Conservation (phyloP, 129 eudicot genomes). For the Tagetes erecta region DNA sequence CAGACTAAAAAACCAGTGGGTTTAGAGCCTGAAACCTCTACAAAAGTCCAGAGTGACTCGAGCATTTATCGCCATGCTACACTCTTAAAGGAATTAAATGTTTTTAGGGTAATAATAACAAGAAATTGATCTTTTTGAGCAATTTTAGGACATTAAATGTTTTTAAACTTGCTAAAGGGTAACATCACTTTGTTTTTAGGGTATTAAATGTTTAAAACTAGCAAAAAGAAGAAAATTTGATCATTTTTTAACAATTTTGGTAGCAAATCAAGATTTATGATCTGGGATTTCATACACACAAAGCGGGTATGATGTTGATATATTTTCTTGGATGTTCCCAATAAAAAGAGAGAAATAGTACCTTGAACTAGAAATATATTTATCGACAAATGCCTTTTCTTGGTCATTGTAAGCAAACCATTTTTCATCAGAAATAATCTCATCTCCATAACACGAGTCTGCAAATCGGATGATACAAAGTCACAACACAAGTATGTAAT, state of each 20-base stretch:
- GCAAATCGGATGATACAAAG: slow-evolving; percentile 13
- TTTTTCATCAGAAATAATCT: slow-evolving; percentile 28
- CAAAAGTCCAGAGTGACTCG: neutral
- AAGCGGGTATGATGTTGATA: slow-evolving; percentile 2
- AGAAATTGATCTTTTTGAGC: too few relatives aligned
- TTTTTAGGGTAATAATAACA: too few relatives aligned
- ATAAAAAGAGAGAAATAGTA: neutral
- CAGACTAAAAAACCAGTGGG: neutral
- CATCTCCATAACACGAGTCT: slow-evolving; percentile 36
- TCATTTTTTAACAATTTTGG: neutral
- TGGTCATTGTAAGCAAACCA: slow-evolving; percentile 46
- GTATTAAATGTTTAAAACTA: neutral
- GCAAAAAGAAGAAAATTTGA: neutral
- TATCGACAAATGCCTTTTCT: slow-evolving; percentile 39
- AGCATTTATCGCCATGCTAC: neutral
- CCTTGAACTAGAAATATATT: slow-evolving; percentile 41
- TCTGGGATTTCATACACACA: slow-evolving; percentile 15
- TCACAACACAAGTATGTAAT: neutral
- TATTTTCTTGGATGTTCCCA: slow-evolving; percentile 11
- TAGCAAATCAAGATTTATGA: neutral
- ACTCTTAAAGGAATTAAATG: too few relatives aligned
- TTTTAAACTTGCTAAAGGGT: neutral
- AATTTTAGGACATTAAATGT: too few relatives aligned
- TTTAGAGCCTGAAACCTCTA: neutral
- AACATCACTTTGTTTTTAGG: neutral